These are phyloP conservation scores for Beta macrorhiza DNA, from an alignment of 179 eudicot species.

Conservation along the genomic window DNA sequence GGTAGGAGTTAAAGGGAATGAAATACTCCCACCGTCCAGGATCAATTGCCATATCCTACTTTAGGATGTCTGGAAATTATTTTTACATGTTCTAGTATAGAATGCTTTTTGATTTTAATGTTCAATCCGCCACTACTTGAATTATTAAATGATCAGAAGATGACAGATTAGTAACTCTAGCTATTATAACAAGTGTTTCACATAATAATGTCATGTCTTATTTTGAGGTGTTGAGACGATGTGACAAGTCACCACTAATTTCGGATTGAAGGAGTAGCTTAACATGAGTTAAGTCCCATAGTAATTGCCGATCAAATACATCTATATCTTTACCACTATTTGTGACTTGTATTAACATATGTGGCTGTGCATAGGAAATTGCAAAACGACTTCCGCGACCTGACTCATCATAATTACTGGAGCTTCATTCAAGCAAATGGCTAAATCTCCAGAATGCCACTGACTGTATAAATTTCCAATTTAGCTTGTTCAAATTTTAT, in stretches of 20 bases:
- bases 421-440: background rate
- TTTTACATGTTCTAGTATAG: too few relatives aligned
- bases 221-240: too few relatives aligned
- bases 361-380: conserved; percentile 58
- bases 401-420: conserved; percentile 37
- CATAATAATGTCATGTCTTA: background rate
- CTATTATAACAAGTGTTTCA: background rate
- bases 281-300: too few relatives aligned
- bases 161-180: background rate
- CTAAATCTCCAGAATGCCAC: background rate
- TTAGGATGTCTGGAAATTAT: too few relatives aligned
- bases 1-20: too few relatives aligned
- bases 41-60: too few relatives aligned
- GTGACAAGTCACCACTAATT: too few relatives aligned
- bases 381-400: conserved; percentile 85
- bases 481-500: background rate
- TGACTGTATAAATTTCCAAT: background rate
- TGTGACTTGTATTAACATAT: conserved; percentile 6
- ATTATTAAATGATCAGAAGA: background rate
- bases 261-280: background rate
- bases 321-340: background rate
- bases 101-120: too few relatives aligned
- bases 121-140: too few relatives aligned
- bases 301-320: background rate
- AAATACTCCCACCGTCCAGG: too few relatives aligned